phyloP scores from a whole-genome alignment of 148 eudicot species.

The Simmondsia chinensis region DNA sequence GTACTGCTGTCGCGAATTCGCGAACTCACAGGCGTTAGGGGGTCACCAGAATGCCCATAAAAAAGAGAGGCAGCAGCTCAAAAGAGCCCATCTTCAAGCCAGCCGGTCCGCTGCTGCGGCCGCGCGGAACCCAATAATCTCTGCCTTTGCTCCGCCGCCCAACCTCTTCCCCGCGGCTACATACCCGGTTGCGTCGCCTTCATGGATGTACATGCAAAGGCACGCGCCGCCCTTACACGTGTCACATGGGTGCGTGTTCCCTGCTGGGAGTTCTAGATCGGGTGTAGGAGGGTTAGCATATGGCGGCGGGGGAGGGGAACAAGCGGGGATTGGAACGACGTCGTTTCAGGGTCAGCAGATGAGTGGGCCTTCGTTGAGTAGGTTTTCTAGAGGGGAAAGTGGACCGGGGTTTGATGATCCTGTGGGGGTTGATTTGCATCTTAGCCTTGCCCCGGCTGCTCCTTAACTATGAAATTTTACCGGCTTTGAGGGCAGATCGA shows the following conservation, averaged over 20 bases:
- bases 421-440: slow-evolving; percentile 74
- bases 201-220: slow-evolving; percentile 69
- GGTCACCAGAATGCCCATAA: slow-evolving; percentile 98
- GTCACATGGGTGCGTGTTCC: slow-evolving; percentile 61
- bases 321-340: slow-evolving; percentile 14
- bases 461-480: too few species aligned
- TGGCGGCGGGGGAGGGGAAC: slow-evolving; percentile 27
- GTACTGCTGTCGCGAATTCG: slow-evolving; percentile 76
- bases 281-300: slow-evolving; percentile 31
- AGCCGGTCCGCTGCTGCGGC: slow-evolving; percentile 31
- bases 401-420: slow-evolving; percentile 67
- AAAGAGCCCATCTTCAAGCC: slow-evolving; percentile 81
- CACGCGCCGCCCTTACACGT: slow-evolving; percentile 44
- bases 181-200: slow-evolving; percentile 15
- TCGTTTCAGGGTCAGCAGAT: slow-evolving; percentile 10
- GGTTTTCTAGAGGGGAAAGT: slow-evolving; percentile 34
- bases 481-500: too few species aligned
- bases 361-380: slow-evolving; percentile 58
- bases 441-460: slow-evolving; percentile 64
- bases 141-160: slow-evolving; percentile 67
- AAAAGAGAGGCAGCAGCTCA: slow-evolving; percentile 73
- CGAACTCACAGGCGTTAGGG: slow-evolving; percentile 86
- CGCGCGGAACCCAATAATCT: slow-evolving; percentile 60
- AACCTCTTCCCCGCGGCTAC: slow-evolving; percentile 56
- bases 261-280: slow-evolving; percentile 6